These are phyloP conservation scores for Tricholoma furcatifolium DNA, from an alignment of 768 basidiomycete genomes.

Conservation along the genomic window DNA sequence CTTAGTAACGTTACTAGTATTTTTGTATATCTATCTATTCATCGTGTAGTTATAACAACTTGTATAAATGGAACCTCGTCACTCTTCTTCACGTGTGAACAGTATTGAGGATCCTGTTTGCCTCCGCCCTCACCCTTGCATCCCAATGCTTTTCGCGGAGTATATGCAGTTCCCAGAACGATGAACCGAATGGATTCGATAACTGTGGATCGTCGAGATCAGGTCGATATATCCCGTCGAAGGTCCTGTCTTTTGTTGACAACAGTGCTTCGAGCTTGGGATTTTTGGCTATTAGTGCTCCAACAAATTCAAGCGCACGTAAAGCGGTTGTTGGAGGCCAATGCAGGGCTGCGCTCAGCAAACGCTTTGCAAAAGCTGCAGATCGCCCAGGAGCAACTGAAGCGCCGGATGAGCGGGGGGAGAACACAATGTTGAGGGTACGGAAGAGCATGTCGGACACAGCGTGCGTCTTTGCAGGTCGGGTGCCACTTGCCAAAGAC, in stretches of 20 bases:
- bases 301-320: conserved; percentile 73
- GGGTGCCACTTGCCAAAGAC: conserved; percentile 23
- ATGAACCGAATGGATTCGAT: conserved; percentile 78
- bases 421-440: conserved; percentile 79
- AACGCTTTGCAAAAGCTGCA: conserved; percentile 93
- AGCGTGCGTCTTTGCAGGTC: conserved; percentile 29
- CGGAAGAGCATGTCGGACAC: conserved; percentile 80
- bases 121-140: conserved; percentile 64
- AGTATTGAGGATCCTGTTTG: conserved; percentile 52
- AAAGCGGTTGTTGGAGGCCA: conserved; percentile 71
- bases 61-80: conserved; percentile 15
- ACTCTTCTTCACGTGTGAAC: conserved; percentile 30
- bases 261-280: conserved; percentile 81
- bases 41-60: conserved; percentile 19
- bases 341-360: conserved; percentile 75
- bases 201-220: conserved; percentile 89
- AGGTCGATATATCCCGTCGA: conserved; percentile 81
- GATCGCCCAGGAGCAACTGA: conserved; percentile 68
- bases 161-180: conserved; percentile 81
- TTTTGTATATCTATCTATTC: conserved; percentile 10
- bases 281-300: conserved; percentile 70
- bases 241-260: conserved; percentile 81
- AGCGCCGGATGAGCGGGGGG: conserved; percentile 58
- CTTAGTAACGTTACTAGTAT: conserved; percentile 6
- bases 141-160: conserved; percentile 64